Conservation (phyloP, 192 early-diverging fungal species). For the Gryganskiella cystojenkinii region DNA sequence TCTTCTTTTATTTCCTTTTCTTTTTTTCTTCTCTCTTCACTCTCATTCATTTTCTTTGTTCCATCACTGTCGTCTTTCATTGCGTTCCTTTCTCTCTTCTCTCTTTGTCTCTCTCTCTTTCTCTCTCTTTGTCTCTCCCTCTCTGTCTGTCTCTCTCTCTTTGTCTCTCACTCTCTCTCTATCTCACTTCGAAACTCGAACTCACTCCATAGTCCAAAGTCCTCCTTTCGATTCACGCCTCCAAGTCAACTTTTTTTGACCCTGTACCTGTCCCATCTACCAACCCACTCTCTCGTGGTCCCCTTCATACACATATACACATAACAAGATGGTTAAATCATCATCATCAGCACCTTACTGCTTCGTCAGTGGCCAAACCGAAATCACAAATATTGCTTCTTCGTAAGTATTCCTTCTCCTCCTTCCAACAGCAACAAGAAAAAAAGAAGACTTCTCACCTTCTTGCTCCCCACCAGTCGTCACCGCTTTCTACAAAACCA, state of each 20-base stretch:
- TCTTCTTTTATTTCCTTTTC: background rate
- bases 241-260: no score
- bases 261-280: no score
- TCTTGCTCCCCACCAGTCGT: background rate
- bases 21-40: background rate
- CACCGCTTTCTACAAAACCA: no score
- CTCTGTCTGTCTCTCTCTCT: background rate
- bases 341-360: slow-evolving; percentile 32
- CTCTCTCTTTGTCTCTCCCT: background rate
- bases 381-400: slow-evolving; percentile 10
- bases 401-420: slow-evolving; percentile 28
- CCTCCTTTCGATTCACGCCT: no score
- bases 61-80: background rate
- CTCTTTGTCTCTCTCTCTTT: background rate
- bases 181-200: background rate
- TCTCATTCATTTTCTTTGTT: background rate
- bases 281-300: background rate
- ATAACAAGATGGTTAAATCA: slow-evolving; percentile 28
- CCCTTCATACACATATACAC: background rate
- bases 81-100: background rate
- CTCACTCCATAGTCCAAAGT: no score
- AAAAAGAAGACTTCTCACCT: background rate
- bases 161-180: background rate
- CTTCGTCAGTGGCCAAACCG: slow-evolving; percentile 46
- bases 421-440: background rate